A percentile compares a stretch with the other conserved stretches of the same genome.
These are phyloP conservation scores for Oryza meyeriana DNA, from an alignment of 176 grass and related monocot species.

Conservation along the genomic window DNA sequence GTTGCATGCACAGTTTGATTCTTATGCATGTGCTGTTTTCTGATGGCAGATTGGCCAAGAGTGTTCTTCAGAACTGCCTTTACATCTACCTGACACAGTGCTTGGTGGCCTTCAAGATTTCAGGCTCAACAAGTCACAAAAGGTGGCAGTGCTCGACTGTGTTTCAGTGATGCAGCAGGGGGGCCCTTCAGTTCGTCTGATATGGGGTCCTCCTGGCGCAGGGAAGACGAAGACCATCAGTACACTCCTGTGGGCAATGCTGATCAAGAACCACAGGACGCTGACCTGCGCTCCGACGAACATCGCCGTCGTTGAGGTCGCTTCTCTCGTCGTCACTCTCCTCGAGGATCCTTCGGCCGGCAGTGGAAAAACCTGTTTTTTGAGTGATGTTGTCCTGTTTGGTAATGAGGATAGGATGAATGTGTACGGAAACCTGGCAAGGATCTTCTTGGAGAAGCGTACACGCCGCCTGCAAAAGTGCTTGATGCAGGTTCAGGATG, in stretches of 20 bases:
- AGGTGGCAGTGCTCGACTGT: constrained; percentile 40
- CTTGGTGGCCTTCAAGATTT: background rate
- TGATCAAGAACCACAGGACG: constrained; percentile 42
- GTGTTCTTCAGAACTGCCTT: background rate
- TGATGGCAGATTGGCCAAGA: background rate
- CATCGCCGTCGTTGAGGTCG: constrained; percentile 63
- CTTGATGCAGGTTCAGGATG: constrained; percentile 42
- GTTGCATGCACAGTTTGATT: background rate
- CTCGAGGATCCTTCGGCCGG: background rate
- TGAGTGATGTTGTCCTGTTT: constrained; percentile 59
- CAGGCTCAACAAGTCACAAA: constrained; percentile 51
- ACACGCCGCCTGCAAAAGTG: constrained; percentile 25
- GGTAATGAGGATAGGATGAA: constrained; percentile 60
- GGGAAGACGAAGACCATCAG: constrained; percentile 88
- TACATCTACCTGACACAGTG: background rate
- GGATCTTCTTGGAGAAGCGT: constrained; percentile 56
- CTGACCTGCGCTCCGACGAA: constrained; percentile 82
- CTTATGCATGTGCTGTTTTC: background rate
- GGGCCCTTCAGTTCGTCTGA: constrained; percentile 31
- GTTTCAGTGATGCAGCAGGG: constrained; percentile 13
- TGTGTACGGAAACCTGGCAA: background rate
- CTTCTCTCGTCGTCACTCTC: constrained; percentile 36
- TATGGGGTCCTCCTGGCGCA: constrained; percentile 73
- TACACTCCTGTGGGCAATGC: constrained; percentile 43
- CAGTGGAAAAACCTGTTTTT: background rate